Evolutionary conservation across 2,329 filamentous ascomycete species (phyloP), one percentile per base, ranked within the genome.

Genomic region (Diaporthe amygdali): DNA sequence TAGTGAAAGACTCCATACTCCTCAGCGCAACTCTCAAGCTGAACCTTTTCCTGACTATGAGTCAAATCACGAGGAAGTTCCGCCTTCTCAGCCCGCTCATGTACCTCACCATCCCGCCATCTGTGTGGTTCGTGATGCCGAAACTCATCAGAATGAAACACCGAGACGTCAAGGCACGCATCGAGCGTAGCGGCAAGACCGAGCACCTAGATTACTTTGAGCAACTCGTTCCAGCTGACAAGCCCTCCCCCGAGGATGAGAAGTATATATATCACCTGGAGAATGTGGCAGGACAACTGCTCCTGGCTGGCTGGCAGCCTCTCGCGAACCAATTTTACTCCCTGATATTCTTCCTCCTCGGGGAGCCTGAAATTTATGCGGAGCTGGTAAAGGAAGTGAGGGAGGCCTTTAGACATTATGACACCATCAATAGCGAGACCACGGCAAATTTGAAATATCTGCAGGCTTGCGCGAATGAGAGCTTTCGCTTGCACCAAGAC

Each of bases 121-220:
- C 64, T 3, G 39, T 68, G 8, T 68, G 54, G 66, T 17, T 46
- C 25, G 9, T 20, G 2, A 30, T 71, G 55, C 69, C 71, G 5
- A 15, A 25, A 22, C 39, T 71, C 5, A 64, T 72, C 22, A 39
- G 34, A 3, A 70, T 69, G 32, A 63, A 68, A 25, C n/a, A 22
- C 14, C 37, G 56, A 27, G 39, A 56, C 3, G 46, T 66, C n/a
- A 27, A 27, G 15, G 34, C 20, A 20, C 61, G 71, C 5, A 54
- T 70, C 27, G 52, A 37, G 4, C 46, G 68, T 5, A 52, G 61
- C 3, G 55, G 63, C 10, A 32, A 49, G 10, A 66, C 49, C 6
- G 32, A 70, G 10, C 70, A 73, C 17, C 30, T 68, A 5, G 72
- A 73, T 37, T 72, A 72, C 37, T 72, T 73, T n/a, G 72, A 73